A percentile compares a stretch with the other conserved stretches of the same genome.
Evolutionary conservation across 75 land plant species (phyloP).

Genomic region (Ceratopteris richardii): DNA sequence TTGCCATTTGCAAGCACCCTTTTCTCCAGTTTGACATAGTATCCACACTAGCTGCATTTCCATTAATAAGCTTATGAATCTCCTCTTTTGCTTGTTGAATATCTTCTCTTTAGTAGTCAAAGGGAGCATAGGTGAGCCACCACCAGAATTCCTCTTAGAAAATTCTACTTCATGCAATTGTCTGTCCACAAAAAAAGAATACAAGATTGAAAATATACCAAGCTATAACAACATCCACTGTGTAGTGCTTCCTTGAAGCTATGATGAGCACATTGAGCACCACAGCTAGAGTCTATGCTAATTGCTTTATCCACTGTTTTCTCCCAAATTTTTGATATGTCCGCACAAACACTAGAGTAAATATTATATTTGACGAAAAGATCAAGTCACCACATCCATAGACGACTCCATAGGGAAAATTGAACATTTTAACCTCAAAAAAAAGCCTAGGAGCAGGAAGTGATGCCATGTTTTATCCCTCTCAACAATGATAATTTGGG

Average conservation of each 20-base stretch:
- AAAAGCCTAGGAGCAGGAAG: constrained; percentile 66
- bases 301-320: constrained; percentile 60
- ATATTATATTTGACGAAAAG: constrained; percentile 99
- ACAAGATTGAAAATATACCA: constrained; percentile 95
- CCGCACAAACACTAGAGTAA: constrained; percentile 73
- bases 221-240: constrained; percentile 90
- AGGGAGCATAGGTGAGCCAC: constrained; percentile 40
- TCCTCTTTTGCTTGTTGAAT: constrained; percentile 66
- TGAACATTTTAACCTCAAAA: constrained; percentile 60
- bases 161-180: constrained; percentile 63
- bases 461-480: constrained; percentile 81
- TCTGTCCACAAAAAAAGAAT: constrained; percentile 74
- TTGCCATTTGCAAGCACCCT: constrained; percentile 62
- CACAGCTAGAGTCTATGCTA: constrained; percentile 57
- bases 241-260: constrained; percentile 94
- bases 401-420: constrained; percentile 85
- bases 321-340: constrained; percentile 88
- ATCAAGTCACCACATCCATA: constrained; percentile 98
- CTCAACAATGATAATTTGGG: constrained; percentile 97
- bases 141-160: constrained; percentile 45
- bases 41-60: constrained; percentile 39
- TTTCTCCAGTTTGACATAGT: constrained; percentile 50
- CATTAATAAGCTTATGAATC: constrained; percentile 63
- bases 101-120: constrained; percentile 47
- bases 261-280: constrained; percentile 68